Conservation (phyloP, 164 flowering plant species). For the Malania oleifera region DNA sequence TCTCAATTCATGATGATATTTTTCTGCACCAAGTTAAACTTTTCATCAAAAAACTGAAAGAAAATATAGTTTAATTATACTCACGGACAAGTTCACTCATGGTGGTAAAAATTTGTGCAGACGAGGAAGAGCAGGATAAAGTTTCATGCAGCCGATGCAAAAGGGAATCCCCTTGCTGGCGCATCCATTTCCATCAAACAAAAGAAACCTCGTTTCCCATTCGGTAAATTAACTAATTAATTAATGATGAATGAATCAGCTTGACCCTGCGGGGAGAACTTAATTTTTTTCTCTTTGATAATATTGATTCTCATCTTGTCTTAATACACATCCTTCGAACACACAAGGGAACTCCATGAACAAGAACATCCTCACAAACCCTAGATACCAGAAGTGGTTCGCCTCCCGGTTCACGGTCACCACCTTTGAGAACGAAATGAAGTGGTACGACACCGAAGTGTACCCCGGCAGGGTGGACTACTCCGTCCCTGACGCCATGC, state of each 20-base stretch:
- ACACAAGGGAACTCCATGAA: slow-evolving; percentile 38
- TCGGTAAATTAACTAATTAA: no score
- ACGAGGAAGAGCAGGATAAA: slow-evolving; percentile 30
- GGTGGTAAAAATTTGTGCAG: slow-evolving; percentile 22
- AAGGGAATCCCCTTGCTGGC: slow-evolving; percentile 18
- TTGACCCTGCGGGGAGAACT: no score
- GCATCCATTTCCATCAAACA: slow-evolving; percentile 25
- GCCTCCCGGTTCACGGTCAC: slow-evolving; percentile 29
- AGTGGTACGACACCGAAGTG: slow-evolving; percentile 48
- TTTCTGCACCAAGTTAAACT: slow-evolving; percentile 27
- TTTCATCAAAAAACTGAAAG: not conserved
- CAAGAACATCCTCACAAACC: slow-evolving; percentile 24
- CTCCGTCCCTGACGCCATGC: slow-evolving; percentile 43
- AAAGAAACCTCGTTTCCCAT: no score
- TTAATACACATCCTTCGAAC: no score
- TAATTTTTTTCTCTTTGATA: no score
- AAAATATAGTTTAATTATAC: no score
- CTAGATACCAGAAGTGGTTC: slow-evolving; percentile 38
- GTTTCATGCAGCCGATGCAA: slow-evolving; percentile 17
- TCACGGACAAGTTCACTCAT: not conserved
- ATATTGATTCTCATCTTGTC: no score
- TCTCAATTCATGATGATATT: no score
- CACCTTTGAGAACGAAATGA: slow-evolving; percentile 46
- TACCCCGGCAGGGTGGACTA: slow-evolving; percentile 35
- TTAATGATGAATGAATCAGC: no score